Base-by-base conservation (phyloP, 2,329 filamentous ascomycete species). In the Leptodontidium sp. region DNA sequence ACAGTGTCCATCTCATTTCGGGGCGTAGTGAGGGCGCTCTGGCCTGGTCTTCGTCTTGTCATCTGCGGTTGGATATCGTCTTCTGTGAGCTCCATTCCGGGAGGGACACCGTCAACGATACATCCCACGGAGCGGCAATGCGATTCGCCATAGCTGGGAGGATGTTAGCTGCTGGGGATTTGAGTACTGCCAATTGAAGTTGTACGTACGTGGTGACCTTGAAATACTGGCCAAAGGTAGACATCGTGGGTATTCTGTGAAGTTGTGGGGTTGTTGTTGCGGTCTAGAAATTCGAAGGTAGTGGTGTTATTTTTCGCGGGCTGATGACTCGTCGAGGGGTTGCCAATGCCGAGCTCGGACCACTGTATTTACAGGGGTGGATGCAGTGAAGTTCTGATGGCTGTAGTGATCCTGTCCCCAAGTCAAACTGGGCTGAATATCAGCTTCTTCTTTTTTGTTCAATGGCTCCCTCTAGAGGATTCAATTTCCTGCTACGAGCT, bases 121-220 rank as follows among this genome's bases (percentile, higher is more conserved):
- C 93, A 97, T 78, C 94, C 94, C 77, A 98, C 94, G 40, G 92
- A 95, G 77, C 90, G 91, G 84, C 95, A 97, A 83, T 98, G 95
- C 67, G 93, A 97, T 81, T 94, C 92, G 79, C 92, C 92, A 83
- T 93, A 93, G 66, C 78, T 79, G 52, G 2, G 35, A 50, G 7
- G 43, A 70, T 67, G 69, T 66, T 32, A 73, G 59, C 65, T 47
- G 49, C n/a, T 67, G 57, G 43, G 24, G 1, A 12, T 14, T 45
- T 43, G 29, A 40, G 61, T n/a, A 8, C 9, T 17, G 21, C 35
- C 67, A 64, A 72, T 68, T 70, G 67, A 35, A n/a, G 35, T 9
- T 15, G 21, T 24, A 57, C 77, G 50, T 77, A 79, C 89, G 93
- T 97, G 72, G 92, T 94, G 74, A 97, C 93, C 76, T 87, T 87